phyloP scores from a whole-genome alignment of 129 eudicot genomes.

The Flaveria brownii region DNA sequence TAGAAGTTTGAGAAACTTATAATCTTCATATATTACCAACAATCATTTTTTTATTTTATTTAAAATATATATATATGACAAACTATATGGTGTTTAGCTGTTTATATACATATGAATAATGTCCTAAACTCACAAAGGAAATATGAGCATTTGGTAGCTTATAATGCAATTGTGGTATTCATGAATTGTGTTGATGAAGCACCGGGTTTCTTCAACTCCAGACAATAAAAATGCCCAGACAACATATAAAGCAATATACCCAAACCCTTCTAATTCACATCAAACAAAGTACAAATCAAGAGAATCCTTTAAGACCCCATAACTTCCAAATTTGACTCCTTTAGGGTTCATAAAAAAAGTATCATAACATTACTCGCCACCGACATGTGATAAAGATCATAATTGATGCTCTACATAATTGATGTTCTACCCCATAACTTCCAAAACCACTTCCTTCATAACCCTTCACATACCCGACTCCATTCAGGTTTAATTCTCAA shows the following conservation, averaged over 20 bases:
- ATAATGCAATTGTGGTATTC: background rate
- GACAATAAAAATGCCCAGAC: slow-evolving; percentile 15
- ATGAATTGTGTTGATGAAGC: slow-evolving; percentile 29
- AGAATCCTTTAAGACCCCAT: slow-evolving; percentile 21
- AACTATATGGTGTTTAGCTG: no score
- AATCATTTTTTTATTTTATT: background rate
- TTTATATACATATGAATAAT: no score
- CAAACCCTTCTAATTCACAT: slow-evolving; percentile 25
- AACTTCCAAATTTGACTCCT: slow-evolving; percentile 27
- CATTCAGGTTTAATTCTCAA: slow-evolving; percentile 11
- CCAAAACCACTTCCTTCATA: slow-evolving; percentile 16
- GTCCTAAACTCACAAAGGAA: background rate
- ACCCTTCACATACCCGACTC: background rate
- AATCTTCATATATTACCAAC: background rate
- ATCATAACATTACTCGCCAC: slow-evolving; percentile 1
- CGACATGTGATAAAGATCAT: slow-evolving; percentile 4
- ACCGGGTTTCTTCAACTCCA: slow-evolving; percentile 12
- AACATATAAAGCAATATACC: slow-evolving; percentile 32
- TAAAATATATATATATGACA: background rate
- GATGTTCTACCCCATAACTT: background rate
- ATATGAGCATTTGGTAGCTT: background rate
- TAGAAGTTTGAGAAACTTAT: background rate
- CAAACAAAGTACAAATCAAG: slow-evolving; percentile 27
- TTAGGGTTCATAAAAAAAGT: background rate
- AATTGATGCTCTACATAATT: slow-evolving; percentile 13